Percentiles rank a stretch among this genome's conserved stretches.
Evolutionary conservation across 805 yeast species (phyloP).

Genomic region (Candida montana): DNA sequence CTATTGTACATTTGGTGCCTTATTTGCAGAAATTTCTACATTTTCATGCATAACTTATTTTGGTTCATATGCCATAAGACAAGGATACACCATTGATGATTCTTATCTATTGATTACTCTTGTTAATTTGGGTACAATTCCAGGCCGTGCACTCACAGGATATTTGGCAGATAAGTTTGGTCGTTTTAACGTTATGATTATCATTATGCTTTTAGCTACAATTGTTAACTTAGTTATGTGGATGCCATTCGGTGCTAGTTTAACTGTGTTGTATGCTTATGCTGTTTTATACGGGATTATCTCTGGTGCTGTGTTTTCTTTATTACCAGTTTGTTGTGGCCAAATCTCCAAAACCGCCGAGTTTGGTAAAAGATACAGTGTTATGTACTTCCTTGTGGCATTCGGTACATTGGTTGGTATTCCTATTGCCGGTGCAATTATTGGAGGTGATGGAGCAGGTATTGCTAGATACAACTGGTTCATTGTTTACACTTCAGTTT

Average conservation of each 20-base stretch:
- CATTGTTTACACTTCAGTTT: conserved; percentile 30
- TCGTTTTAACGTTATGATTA: conserved; percentile 47
- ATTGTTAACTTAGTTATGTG: conserved; percentile 35
- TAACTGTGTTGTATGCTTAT: conserved; percentile 35
- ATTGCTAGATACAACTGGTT: conserved; percentile 30
- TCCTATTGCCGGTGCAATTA: conserved; percentile 47
- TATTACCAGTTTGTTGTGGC: conserved; percentile 55
- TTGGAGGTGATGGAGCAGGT: conserved; percentile 27
- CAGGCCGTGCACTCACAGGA: conserved; percentile 40
- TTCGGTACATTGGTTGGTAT: conserved; percentile 44
- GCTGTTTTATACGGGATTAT: conserved; percentile 46
- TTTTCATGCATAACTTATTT: conserved; percentile 43
- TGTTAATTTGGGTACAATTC: conserved; percentile 35
- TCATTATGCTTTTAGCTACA: conserved; percentile 28
- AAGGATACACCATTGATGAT: conserved; percentile 36
- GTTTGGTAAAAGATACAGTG: conserved; percentile 50
- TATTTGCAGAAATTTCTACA: conserved; percentile 42
- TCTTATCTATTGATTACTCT: conserved; percentile 42
- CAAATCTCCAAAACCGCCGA: conserved; percentile 48
- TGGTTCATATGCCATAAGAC: conserved; percentile 45
- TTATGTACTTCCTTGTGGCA: conserved; percentile 54
- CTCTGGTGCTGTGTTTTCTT: conserved; percentile 48
- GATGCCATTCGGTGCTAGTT: conserved; percentile 34
- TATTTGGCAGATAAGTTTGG: conserved; percentile 42
- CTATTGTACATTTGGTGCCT: conserved; percentile 38